Evolutionary conservation across 768 basidiomycete species (phyloP).

Genomic region (Psilocybe sp.): DNA sequence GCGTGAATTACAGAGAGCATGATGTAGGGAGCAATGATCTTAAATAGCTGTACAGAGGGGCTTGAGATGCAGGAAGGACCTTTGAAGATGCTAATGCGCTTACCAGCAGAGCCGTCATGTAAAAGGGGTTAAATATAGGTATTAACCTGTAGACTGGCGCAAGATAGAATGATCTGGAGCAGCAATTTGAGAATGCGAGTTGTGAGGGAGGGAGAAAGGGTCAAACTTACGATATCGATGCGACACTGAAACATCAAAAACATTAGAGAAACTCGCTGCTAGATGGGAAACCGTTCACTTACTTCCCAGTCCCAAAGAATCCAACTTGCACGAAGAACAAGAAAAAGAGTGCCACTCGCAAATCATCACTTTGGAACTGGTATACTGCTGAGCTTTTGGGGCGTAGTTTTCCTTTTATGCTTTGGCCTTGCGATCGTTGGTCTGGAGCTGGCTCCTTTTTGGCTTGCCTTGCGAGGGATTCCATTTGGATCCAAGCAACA

Average conservation of each 20-base stretch:
- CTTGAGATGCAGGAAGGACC: not conserved
- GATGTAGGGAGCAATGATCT: slow-evolving; percentile 78
- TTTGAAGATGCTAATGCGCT: slow-evolving; percentile 9
- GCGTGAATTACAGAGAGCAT: slow-evolving; percentile 71
- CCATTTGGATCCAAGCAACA: slow-evolving; percentile 66
- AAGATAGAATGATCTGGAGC: slow-evolving; percentile 71
- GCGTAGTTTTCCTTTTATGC: slow-evolving; percentile 8
- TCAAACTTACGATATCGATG: slow-evolving; percentile 72
- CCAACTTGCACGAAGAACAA: slow-evolving; percentile 85
- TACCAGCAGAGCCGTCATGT: slow-evolving; percentile 74
- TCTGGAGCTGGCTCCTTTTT: not conserved
- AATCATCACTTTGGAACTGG: slow-evolving; percentile 55
- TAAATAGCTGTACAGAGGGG: slow-evolving; percentile 55
- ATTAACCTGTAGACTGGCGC: slow-evolving; percentile 86
- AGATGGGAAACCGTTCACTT: slow-evolving; percentile 23
- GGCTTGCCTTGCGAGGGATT: slow-evolving; percentile 31
- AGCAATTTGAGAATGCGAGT: not conserved
- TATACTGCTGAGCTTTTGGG: slow-evolving; percentile 23
- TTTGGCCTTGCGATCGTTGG: not conserved
- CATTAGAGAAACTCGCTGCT: not conserved
- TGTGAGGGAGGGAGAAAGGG: not conserved
- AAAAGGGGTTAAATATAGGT: slow-evolving; percentile 81
- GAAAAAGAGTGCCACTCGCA: slow-evolving; percentile 78
- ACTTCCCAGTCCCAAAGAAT: slow-evolving; percentile 87
- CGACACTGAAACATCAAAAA: slow-evolving; percentile 45